A percentile compares a stretch with the other conserved stretches of the same genome.
Evolutionary conservation across 768 basidiomycete genomes (phyloP).

Genomic region (Trametes villosa): DNA sequence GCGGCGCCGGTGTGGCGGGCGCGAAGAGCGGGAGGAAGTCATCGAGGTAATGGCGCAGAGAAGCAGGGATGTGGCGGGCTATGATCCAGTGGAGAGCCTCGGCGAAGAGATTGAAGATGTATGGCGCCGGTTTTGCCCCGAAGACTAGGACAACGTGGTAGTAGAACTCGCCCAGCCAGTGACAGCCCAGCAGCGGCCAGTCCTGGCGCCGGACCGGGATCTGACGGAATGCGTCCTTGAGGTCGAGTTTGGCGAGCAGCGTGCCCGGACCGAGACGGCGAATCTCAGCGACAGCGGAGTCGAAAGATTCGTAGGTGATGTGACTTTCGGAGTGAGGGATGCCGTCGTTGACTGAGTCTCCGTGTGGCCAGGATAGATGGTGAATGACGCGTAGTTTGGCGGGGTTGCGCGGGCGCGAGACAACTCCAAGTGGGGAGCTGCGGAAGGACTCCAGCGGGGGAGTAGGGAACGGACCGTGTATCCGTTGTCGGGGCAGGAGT

Average conservation of each 20-base stretch:
- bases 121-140: conserved; percentile 39
- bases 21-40: conserved; percentile 35
- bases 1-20: background rate
- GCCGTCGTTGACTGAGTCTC: conserved; percentile 27
- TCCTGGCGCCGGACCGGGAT: conserved; percentile 38
- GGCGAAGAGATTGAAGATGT: conserved; percentile 46
- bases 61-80: conserved; percentile 37
- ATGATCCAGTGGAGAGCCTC: conserved; percentile 48
- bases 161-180: conserved; percentile 37
- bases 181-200: conserved; percentile 40
- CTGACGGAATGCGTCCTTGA: conserved; percentile 43
- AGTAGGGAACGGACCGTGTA: conserved; percentile 23
- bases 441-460: conserved; percentile 28
- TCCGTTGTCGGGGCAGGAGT: conserved; percentile 17
- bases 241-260: conserved; percentile 41
- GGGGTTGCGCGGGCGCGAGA: conserved; percentile 23
- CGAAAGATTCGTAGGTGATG: conserved; percentile 38
- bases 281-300: conserved; percentile 25
- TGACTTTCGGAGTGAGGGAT: conserved; percentile 36
- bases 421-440: conserved; percentile 27
- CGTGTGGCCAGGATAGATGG: conserved; percentile 29
- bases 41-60: conserved; percentile 41
- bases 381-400: conserved; percentile 24
- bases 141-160: conserved; percentile 39
- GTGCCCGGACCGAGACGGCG: conserved; percentile 31